Evolutionary conservation across 2,329 filamentous ascomycete genomes (phyloP).

Genomic region (Pseudocercospora vitis): DNA sequence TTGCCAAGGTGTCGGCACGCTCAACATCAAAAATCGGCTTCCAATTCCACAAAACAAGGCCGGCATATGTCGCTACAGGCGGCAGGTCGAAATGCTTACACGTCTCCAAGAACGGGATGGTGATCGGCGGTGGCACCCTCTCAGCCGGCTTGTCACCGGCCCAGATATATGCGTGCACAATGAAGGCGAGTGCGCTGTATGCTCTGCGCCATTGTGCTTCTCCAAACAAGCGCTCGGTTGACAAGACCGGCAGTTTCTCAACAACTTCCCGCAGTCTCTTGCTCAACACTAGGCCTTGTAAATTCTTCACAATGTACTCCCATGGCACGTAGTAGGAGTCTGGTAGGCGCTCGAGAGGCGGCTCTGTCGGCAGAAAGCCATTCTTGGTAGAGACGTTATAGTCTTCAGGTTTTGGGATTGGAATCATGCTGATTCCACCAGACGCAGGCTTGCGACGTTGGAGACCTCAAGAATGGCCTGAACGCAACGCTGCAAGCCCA

Average conservation of each 20-base stretch:
- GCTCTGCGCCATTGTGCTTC: conserved; percentile 90
- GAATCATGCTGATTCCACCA: conserved; percentile 42
- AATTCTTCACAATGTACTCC: conserved; percentile 81
- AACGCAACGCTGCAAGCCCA: conserved; percentile 39
- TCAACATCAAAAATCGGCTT: conserved; percentile 86
- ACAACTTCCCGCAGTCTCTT: conserved; percentile 78
- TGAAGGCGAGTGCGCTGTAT: conserved; percentile 74
- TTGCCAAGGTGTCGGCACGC: conserved; percentile 77
- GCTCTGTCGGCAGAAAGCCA: conserved; percentile 82
- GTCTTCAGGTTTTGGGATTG: conserved; percentile 60
- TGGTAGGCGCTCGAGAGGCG: conserved; percentile 76
- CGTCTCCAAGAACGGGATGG: conserved; percentile 76
- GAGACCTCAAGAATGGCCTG: conserved; percentile 30
- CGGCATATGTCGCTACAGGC: conserved; percentile 91
- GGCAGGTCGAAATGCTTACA: conserved; percentile 75
- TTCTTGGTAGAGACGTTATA: conserved; percentile 76
- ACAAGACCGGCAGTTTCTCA: conserved; percentile 78
- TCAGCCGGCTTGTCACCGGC: conserved; percentile 71
- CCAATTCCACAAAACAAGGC: conserved; percentile 94
- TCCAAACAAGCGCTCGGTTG: conserved; percentile 75
- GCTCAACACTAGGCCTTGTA: conserved; percentile 83
- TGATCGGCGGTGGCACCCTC: conserved; percentile 74
- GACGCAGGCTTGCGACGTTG: conserved; percentile 41
- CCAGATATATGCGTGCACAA: conserved; percentile 88
- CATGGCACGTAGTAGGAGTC: conserved; percentile 93